Evolutionary conservation across 768 basidiomycete genomes (phyloP).

Genomic region (Sarcodon sp.): DNA sequence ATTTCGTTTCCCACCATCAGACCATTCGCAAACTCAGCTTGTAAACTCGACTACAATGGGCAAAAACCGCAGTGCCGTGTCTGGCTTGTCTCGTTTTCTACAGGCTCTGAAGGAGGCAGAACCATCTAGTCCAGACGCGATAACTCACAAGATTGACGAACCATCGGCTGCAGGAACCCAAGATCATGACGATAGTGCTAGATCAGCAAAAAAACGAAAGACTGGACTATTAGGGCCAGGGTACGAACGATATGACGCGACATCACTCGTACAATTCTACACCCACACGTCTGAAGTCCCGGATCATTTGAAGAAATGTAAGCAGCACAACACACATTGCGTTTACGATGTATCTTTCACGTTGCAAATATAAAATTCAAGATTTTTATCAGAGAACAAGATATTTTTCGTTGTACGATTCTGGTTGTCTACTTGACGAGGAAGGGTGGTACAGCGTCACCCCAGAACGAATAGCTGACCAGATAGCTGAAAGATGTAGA

Average conservation of each 20-base stretch:
- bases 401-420: constrained; percentile 67
- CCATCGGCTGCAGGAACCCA: background rate
- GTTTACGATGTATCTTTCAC: background rate
- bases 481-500: constrained; percentile 88
- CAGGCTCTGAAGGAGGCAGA: constrained; percentile 1
- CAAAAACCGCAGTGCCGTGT: background rate
- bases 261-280: constrained; percentile 64
- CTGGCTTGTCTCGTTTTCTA: constrained; percentile 3
- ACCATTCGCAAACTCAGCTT: too few relatives aligned
- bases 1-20: too few relatives aligned
- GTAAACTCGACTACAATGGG: too few relatives aligned
- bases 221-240: constrained; percentile 15
- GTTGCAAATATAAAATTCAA: constrained; percentile 22
- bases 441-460: constrained; percentile 99
- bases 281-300: constrained; percentile 56
- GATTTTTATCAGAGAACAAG: constrained; percentile 81
- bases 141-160: background rate
- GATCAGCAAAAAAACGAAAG: constrained; percentile 23
- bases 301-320: constrained; percentile 72
- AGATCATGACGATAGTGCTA: constrained; percentile 3
- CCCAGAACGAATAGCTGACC: constrained; percentile 82
- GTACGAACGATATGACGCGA: constrained; percentile 46
- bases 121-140: background rate
- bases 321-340: constrained; percentile 13
- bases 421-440: constrained; percentile 80